A percentile compares a stretch with the other conserved stretches of the same genome.
phyloP scores from a whole-genome alignment of 1,284 basidiomycete species.

The Trichosporon ovoides region DNA sequence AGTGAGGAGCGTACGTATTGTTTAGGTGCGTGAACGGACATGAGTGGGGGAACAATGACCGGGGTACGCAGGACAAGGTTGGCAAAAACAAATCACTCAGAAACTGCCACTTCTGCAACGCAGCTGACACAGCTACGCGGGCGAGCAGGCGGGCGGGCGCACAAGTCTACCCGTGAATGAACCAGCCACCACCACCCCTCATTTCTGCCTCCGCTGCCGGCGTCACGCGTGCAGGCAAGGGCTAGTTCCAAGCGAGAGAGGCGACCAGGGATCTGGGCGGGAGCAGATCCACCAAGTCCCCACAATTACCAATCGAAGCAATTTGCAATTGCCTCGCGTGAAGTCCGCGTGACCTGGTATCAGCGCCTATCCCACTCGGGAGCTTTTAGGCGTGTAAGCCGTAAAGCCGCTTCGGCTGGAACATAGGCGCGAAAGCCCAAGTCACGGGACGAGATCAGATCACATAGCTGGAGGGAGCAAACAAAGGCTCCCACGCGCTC shows the following conservation, averaged over 20 bases:
- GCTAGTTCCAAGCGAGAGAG: neutral
- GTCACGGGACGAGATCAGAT: neutral
- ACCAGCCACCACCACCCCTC: neutral
- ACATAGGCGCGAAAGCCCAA: neutral
- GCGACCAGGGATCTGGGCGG: neutral
- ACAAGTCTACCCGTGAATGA: too few relatives aligned
- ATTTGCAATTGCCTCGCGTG: neutral
- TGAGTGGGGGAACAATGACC: too few relatives aligned
- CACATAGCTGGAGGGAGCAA: too few relatives aligned
- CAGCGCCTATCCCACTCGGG: neutral
- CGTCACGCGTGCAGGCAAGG: neutral
- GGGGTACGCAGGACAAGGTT: neutral
- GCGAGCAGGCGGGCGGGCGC: too few relatives aligned
- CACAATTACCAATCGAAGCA: neutral
- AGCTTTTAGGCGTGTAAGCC: neutral
- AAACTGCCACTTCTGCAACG: neutral
- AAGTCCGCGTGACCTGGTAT: neutral
- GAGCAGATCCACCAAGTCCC: neutral
- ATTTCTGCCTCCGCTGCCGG: neutral
- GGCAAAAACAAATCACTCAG: slow-evolving; percentile 5
- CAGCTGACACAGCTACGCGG: too few relatives aligned
- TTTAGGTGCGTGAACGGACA: too few relatives aligned
- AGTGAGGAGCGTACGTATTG: too few relatives aligned
- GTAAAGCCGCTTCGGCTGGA: neutral
- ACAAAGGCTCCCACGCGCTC: too few relatives aligned